A percentile compares a stretch with the other conserved stretches of the same genome.
Evolutionary conservation across 2,329 filamentous ascomycete species (phyloP).

Genomic region (Fusarium buxicola): DNA sequence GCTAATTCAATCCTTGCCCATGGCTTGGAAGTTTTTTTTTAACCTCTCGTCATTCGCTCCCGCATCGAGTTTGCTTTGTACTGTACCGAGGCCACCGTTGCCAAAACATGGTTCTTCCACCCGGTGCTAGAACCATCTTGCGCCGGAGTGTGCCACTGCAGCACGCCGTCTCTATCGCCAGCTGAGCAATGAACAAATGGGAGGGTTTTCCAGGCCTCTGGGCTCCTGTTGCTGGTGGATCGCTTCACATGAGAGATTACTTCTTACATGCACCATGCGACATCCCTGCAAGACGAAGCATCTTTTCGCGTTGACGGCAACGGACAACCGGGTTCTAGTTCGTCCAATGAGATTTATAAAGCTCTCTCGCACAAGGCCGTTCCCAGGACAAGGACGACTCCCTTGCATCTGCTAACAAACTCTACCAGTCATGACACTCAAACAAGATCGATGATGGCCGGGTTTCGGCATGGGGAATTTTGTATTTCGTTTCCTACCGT

Average conservation of each 20-base stretch:
- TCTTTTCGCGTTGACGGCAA: constrained; percentile 25
- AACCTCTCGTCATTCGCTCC: constrained; percentile 25
- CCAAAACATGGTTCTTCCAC: constrained; percentile 24
- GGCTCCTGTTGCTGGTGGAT: constrained; percentile 41
- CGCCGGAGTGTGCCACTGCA: constrained; percentile 41
- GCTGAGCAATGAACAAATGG: constrained; percentile 43
- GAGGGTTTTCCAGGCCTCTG: constrained; percentile 47
- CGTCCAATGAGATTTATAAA: constrained; percentile 21
- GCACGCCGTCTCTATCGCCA: constrained; percentile 42
- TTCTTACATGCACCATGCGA: constrained; percentile 42
- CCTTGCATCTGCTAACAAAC: neutral
- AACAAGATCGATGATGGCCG: neutral
- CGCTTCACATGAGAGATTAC: constrained; percentile 46
- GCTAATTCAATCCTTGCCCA: too few relatives aligned
- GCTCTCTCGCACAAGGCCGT: constrained; percentile 1
- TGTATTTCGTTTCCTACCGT: neutral
- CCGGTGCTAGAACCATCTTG: constrained; percentile 32
- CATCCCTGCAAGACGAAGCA: constrained; percentile 26
- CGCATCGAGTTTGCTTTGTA: constrained; percentile 12
- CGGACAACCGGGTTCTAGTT: constrained; percentile 19
- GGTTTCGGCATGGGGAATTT: neutral
- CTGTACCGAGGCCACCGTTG: constrained; percentile 34
- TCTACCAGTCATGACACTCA: neutral
- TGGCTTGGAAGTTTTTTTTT: neutral
- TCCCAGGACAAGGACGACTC: neutral